These are phyloP conservation scores for Penicillium robsamsonii DNA, from an alignment of 495 filamentous ascomycete species.

Conservation along the genomic window DNA sequence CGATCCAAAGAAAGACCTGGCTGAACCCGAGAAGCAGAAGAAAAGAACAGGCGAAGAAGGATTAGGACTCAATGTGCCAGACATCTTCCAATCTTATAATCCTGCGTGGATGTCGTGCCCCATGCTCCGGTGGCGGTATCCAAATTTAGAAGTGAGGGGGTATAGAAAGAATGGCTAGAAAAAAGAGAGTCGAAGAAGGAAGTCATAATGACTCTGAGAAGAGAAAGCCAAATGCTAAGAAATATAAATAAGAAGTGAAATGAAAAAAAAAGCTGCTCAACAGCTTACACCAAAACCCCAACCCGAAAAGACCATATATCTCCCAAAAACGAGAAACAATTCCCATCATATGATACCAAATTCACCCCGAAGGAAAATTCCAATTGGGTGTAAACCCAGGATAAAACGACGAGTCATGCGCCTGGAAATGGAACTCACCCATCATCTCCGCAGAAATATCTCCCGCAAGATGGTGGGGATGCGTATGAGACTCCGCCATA, in stretches of 20 bases:
- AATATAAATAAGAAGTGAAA: slow-evolving; percentile 20
- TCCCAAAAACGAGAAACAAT: not conserved
- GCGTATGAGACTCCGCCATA: slow-evolving; percentile 16
- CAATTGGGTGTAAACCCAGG: slow-evolving; percentile 30
- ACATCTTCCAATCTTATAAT: slow-evolving; percentile 11
- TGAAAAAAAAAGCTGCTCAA: slow-evolving; percentile 12
- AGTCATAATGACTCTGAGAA: not conserved
- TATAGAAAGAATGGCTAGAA: not conserved
- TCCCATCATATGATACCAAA: not conserved
- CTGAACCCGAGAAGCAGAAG: slow-evolving; percentile 9
- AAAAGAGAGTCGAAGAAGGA: not conserved
- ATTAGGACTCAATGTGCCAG: slow-evolving; percentile 14
- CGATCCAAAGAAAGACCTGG: slow-evolving; percentile 2
- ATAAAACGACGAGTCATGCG: slow-evolving; percentile 29
- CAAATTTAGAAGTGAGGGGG: slow-evolving; percentile 6
- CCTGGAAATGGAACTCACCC: slow-evolving; percentile 28
- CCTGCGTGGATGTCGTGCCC: slow-evolving; percentile 3
- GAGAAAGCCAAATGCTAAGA: not conserved
- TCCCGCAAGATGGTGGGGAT: slow-evolving; percentile 10
- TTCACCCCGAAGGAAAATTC: slow-evolving; percentile 34
- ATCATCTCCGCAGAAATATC: slow-evolving; percentile 30
- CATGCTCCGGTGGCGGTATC: not conserved
- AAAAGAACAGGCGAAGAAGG: not conserved
- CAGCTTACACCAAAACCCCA: slow-evolving; percentile 6
- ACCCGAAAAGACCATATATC: not conserved